Percentiles rank a stretch among this genome's conserved stretches.
Conservation (phyloP, 1,284 basidiomycete species). For the Coniferiporia weirii region DNA sequence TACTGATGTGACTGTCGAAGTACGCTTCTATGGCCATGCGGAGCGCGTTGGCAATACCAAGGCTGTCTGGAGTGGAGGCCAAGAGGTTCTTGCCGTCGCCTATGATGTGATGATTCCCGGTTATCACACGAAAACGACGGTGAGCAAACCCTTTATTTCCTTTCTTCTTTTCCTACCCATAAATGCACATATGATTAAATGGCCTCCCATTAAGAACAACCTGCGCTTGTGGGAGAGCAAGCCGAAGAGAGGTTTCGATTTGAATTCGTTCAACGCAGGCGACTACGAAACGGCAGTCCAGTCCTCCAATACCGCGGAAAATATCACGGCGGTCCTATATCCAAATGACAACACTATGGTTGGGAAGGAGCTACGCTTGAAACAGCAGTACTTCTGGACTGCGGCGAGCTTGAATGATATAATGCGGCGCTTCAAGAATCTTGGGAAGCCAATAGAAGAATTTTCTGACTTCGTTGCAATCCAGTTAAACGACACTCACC, state of each 20-base stretch:
- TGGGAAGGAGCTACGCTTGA: conserved; percentile 87
- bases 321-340: conserved; percentile 87
- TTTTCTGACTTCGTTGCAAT: conserved; percentile 85
- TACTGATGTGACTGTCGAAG: conserved; percentile 73
- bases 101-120: conserved; percentile 92
- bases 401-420: conserved; percentile 85
- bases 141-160: background rate
- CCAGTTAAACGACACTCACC: conserved; percentile 91
- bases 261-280: conserved; percentile 90
- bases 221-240: conserved; percentile 79
- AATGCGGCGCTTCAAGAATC: conserved; percentile 75
- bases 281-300: conserved; percentile 84
- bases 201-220: conserved; percentile 49
- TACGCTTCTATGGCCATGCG: conserved; percentile 83
- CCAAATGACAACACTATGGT: conserved; percentile 77
- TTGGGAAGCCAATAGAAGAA: conserved; percentile 66
- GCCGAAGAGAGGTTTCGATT: conserved; percentile 87
- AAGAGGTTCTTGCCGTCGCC: conserved; percentile 86
- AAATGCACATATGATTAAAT: background rate
- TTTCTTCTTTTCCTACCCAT: background rate
- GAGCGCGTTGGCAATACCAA: conserved; percentile 62
- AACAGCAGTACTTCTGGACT: conserved; percentile 94
- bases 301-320: conserved; percentile 81
- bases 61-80: conserved; percentile 81
- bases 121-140: conserved; percentile 66